phyloP scores from a whole-genome alignment of 495 filamentous ascomycete genomes.

The Cenococcum geophilum region DNA sequence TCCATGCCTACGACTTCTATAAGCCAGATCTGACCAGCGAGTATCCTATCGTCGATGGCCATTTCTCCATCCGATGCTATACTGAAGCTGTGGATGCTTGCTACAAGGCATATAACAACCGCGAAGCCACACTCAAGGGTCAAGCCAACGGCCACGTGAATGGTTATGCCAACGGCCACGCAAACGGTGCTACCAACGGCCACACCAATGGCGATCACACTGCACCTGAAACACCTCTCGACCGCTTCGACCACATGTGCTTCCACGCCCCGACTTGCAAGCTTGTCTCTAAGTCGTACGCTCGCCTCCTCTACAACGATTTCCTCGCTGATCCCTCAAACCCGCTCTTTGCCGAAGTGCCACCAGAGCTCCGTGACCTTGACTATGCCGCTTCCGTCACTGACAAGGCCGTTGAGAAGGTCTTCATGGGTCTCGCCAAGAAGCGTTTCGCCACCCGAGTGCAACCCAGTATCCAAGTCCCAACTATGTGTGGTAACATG shows the following conservation, averaged over 20 bases:
- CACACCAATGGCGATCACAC: conserved; percentile 13
- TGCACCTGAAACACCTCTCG: conserved; percentile 60
- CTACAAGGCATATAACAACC: conserved; percentile 90
- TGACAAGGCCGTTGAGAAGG: conserved; percentile 95
- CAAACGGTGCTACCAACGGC: conserved; percentile 2
- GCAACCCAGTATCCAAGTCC: conserved; percentile 73
- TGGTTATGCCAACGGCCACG: conserved; percentile 42
- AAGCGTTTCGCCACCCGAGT: conserved; percentile 90
- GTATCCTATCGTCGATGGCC: conserved; percentile 94
- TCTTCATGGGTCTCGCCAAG: conserved; percentile 91
- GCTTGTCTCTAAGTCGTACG: conserved; percentile 91
- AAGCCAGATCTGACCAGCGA: conserved; percentile 98
- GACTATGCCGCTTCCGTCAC: conserved; percentile 78
- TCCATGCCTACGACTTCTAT: conserved; percentile 98
- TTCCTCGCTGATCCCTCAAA: conserved; percentile 72
- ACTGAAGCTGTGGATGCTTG: conserved; percentile 89
- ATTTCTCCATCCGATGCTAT: conserved; percentile 93
- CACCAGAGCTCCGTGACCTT: conserved; percentile 76
- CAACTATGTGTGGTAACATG: conserved; percentile 98
- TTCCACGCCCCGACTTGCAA: conserved; percentile 99
- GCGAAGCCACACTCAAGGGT: conserved; percentile 63
- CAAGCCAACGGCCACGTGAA: conserved; percentile 55
- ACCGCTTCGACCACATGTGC: conserved; percentile 91
- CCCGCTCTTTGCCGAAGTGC: conserved; percentile 76
- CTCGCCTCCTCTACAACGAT: conserved; percentile 93